phyloP scores from a whole-genome alignment of 345 rosid genomes.

The Hibiscus tridactylites region DNA sequence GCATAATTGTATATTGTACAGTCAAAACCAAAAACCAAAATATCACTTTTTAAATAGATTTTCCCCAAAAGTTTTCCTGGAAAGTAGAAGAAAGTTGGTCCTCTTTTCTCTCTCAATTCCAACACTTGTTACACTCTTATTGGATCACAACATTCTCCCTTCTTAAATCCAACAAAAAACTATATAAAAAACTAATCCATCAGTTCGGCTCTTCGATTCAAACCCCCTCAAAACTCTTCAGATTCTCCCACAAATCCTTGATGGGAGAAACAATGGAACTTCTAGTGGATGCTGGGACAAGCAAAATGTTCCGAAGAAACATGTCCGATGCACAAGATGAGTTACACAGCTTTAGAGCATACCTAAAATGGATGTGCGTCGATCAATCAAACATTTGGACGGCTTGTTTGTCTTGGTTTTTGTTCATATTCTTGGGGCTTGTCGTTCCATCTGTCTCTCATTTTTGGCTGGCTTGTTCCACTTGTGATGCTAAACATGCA shows the following conservation, averaged over 20 bases:
- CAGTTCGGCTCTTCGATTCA: background rate
- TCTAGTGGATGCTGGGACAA: conserved; percentile 16
- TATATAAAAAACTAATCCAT: background rate
- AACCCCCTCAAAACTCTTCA: background rate
- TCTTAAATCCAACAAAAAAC: background rate
- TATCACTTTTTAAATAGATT: background rate
- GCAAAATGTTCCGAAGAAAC: conserved; percentile 35
- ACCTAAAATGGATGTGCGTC: conserved; percentile 78
- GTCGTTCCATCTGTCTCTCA: conserved; percentile 66
- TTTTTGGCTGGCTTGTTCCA: conserved; percentile 61
- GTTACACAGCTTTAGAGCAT: conserved; percentile 65
- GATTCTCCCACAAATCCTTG: background rate
- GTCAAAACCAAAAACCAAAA: background rate
- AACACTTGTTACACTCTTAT: background rate
- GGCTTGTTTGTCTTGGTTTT: conserved; percentile 58
- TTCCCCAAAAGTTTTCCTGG: background rate
- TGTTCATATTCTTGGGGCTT: conserved; percentile 53
- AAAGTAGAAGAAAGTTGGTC: background rate
- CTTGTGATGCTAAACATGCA: conserved; percentile 60
- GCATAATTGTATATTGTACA: background rate
- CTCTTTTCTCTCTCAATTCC: background rate
- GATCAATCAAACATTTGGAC: conserved; percentile 62
- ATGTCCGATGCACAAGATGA: conserved; percentile 68
- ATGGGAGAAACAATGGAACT: conserved; percentile 11
- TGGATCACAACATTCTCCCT: background rate